A percentile compares a stretch with the other conserved stretches of the same genome.
These are phyloP conservation scores for Penicillium sp. DNA, from an alignment of 2,329 filamentous ascomycete species.

Conservation along the genomic window DNA sequence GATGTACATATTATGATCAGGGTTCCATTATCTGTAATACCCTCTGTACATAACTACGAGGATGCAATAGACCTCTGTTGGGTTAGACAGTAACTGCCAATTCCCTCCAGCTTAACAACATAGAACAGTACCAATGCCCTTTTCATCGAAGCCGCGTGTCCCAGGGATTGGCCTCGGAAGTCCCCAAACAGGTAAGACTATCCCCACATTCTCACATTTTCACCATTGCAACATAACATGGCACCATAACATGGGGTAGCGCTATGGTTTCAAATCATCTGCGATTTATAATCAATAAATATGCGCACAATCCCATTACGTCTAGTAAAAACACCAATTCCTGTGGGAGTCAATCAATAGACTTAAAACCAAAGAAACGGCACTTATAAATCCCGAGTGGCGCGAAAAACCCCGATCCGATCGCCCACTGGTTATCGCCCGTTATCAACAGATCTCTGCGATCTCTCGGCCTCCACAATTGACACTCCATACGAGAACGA, in stretches of 20 bases:
- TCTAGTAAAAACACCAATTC: no score
- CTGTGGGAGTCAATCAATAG: neutral
- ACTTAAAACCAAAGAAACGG: no score
- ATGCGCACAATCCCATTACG: no score
- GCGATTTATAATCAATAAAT: neutral
- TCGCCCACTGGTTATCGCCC: conserved; percentile 19
- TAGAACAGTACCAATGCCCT: neutral
- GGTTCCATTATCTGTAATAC: neutral
- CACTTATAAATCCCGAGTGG: neutral
- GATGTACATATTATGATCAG: conserved; percentile 15
- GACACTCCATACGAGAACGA: conserved; percentile 1
- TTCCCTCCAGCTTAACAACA: neutral
- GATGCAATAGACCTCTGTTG: conserved; percentile 13
- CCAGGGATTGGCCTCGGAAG: neutral
- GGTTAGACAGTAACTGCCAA: neutral
- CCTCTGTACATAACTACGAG: conserved; percentile 11
- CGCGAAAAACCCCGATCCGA: conserved; percentile 9
- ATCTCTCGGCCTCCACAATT: conserved; percentile 21
- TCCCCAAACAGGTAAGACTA: conserved; percentile 10
- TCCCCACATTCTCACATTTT: conserved; percentile 11
- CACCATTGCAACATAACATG: conserved; percentile 13
- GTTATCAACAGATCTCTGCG: conserved; percentile 19
- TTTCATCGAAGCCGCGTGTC: neutral
- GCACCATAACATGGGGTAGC: conserved; percentile 13
- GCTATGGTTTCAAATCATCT: no score